A percentile compares a stretch with the other conserved stretches of the same genome.
Evolutionary conservation across 495 filamentous ascomycete species (phyloP).

Genomic region (Symbiotaphrina buchneri): DNA sequence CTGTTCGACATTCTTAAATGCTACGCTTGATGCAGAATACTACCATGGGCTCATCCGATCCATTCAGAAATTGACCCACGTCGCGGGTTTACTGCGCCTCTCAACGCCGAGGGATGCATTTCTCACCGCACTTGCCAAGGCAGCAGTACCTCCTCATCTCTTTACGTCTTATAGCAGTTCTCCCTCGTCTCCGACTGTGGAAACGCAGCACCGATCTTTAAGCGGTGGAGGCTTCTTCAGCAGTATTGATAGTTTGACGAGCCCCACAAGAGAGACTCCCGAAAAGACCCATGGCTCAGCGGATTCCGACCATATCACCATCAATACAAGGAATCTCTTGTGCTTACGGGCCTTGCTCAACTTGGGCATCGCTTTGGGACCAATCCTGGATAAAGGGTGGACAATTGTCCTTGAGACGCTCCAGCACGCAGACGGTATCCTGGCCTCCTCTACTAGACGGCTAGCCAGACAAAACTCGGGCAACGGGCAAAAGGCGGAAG

Average conservation of each 20-base stretch:
- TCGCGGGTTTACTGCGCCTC: constrained; percentile 69
- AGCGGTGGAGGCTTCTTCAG: constrained; percentile 40
- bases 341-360: constrained; percentile 82
- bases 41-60: constrained; percentile 84
- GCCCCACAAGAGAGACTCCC: constrained; percentile 19
- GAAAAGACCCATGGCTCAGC: constrained; percentile 27
- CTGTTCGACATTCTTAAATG: constrained; percentile 85
- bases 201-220: constrained; percentile 27
- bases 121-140: constrained; percentile 78
- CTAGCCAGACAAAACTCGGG: constrained; percentile 7
- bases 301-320: constrained; percentile 24
- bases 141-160: constrained; percentile 63
- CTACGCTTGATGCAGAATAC: constrained; percentile 79
- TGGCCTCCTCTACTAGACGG: constrained; percentile 28
- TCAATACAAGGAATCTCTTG: constrained; percentile 75
- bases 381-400: constrained; percentile 69
- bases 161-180: constrained; percentile 31
- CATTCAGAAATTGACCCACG: constrained; percentile 90
- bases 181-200: constrained; percentile 19
- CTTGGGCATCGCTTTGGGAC: constrained; percentile 81
- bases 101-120: constrained; percentile 83
- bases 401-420: constrained; percentile 76
- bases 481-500: constrained; percentile 5
- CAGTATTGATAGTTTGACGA: constrained; percentile 34
- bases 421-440: constrained; percentile 71